Conservation (phyloP, 371 early-diverging fungal genomes). For the Coemansia sp. region DNA sequence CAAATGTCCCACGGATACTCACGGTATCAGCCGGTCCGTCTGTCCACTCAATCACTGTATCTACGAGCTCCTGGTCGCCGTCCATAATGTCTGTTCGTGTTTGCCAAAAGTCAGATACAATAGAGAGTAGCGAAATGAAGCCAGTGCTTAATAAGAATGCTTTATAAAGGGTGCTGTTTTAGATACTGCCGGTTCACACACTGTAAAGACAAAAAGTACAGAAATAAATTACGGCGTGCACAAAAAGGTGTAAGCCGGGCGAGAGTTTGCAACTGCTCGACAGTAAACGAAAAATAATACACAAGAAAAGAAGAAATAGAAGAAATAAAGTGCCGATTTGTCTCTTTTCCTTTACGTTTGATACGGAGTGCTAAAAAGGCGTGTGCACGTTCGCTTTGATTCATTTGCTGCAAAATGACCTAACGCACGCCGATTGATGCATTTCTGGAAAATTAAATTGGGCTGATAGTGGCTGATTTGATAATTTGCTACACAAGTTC, state of each 20-base stretch:
- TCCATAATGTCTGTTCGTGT: background rate
- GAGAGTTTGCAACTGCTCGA: background rate
- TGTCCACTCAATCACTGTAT: constrained; percentile 30
- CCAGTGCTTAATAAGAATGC: background rate
- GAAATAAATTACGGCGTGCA: background rate
- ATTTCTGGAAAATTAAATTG: too few relatives aligned
- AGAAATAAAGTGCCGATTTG: too few relatives aligned
- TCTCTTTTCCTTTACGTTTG: too few relatives aligned
- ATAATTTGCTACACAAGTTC: too few relatives aligned
- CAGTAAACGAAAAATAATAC: background rate
- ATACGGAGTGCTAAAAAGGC: too few relatives aligned
- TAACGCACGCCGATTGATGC: too few relatives aligned
- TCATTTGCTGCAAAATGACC: too few relatives aligned
- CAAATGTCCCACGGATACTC: constrained; percentile 42
- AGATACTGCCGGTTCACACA: too few relatives aligned
- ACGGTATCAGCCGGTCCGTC: constrained; percentile 31
- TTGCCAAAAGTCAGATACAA: background rate
- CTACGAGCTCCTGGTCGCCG: background rate
- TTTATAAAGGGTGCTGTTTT: too few relatives aligned
- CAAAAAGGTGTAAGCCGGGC: background rate
- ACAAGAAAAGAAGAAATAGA: background rate
- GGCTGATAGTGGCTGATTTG: too few relatives aligned
- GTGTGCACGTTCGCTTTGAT: too few relatives aligned
- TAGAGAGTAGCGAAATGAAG: background rate
- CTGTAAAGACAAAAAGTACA: background rate